Evolutionary conservation across 1,284 basidiomycete species (phyloP).

Genomic region (Microbotryum intermedium): DNA sequence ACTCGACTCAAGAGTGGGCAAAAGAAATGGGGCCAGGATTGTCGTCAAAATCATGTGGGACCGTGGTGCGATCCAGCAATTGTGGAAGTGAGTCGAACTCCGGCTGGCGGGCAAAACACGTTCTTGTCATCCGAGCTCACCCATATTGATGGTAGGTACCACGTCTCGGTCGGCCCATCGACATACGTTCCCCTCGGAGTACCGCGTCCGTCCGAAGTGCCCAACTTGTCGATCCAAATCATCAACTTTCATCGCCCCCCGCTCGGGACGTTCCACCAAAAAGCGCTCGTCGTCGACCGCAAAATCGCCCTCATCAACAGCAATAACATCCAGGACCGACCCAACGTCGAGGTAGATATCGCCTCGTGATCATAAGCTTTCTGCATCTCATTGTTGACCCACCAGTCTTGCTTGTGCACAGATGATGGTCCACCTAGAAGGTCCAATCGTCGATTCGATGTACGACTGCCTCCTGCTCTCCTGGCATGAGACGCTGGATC

Average conservation of each 20-base stretch:
- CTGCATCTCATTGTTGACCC: not conserved
- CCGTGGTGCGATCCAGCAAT: slow-evolving; percentile 53
- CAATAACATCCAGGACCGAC: slow-evolving; percentile 56
- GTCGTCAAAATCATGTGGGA: slow-evolving; percentile 58
- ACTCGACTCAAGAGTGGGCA: slow-evolving; percentile 47
- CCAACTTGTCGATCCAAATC: slow-evolving; percentile 55
- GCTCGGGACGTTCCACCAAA: slow-evolving; percentile 58
- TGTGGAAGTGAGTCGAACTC: slow-evolving; percentile 23
- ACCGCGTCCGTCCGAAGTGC: slow-evolving; percentile 52
- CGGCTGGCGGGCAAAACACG: not conserved
- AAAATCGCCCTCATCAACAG: slow-evolving; percentile 62
- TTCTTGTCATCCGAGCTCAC: not conserved
- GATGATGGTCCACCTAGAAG: slow-evolving; percentile 60
- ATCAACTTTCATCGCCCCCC: slow-evolving; percentile 50
- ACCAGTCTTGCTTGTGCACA: slow-evolving; percentile 37
- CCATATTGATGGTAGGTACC: slow-evolving; percentile 44
- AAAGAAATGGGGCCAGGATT: slow-evolving; percentile 47
- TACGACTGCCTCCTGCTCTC: slow-evolving; percentile 61
- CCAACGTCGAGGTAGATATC: slow-evolving; percentile 39
- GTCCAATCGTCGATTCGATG: slow-evolving; percentile 59
- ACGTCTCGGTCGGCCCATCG: slow-evolving; percentile 47
- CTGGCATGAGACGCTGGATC: slow-evolving; percentile 36
- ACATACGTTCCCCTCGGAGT: slow-evolving; percentile 53
- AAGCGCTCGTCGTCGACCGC: slow-evolving; percentile 64
- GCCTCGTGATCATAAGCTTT: slow-evolving; percentile 4